Conservation (phyloP, 225 moss, liverwort and hornwort species). For the Climacium dendroides region DNA sequence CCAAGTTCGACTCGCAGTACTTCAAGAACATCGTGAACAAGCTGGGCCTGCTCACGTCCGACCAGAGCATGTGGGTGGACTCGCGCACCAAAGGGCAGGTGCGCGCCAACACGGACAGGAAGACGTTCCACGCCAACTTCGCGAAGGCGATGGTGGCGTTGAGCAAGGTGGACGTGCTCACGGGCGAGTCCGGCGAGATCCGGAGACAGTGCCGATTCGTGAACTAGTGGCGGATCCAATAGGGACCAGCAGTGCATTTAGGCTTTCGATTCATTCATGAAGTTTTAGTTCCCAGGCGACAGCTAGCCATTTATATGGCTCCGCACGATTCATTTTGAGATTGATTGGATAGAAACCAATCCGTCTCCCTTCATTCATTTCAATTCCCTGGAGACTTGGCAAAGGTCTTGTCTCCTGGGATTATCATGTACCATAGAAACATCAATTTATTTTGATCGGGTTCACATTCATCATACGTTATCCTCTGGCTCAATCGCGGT, state of each 20-base stretch:
- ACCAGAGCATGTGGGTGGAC: not conserved
- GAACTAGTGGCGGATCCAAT: not conserved
- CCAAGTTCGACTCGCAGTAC: constrained; percentile 9
- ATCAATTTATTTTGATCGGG: not conserved
- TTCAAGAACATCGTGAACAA: not conserved
- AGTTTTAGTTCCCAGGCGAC: too few species aligned
- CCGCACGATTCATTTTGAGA: not conserved
- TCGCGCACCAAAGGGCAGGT: not conserved
- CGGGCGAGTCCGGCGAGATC: not conserved
- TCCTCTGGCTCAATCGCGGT: not conserved
- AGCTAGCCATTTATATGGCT: not conserved
- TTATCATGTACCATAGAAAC: not conserved
- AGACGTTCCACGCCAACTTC: not conserved
- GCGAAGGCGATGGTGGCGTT: not conserved
- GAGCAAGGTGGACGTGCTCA: not conserved
- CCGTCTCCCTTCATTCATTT: not conserved
- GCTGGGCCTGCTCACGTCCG: not conserved
- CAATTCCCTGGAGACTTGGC: not conserved
- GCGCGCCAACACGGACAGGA: not conserved
- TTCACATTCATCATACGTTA: not conserved
- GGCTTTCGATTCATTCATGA: not conserved
- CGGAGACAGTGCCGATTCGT: not conserved
- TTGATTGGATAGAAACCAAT: not conserved
- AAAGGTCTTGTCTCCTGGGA: not conserved
- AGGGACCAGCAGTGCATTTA: too few species aligned